Percentiles rank a stretch among this genome's conserved stretches.
These are phyloP conservation scores for Pyronema omphalodes DNA, from an alignment of 495 filamentous ascomycete species.

Conservation along the genomic window DNA sequence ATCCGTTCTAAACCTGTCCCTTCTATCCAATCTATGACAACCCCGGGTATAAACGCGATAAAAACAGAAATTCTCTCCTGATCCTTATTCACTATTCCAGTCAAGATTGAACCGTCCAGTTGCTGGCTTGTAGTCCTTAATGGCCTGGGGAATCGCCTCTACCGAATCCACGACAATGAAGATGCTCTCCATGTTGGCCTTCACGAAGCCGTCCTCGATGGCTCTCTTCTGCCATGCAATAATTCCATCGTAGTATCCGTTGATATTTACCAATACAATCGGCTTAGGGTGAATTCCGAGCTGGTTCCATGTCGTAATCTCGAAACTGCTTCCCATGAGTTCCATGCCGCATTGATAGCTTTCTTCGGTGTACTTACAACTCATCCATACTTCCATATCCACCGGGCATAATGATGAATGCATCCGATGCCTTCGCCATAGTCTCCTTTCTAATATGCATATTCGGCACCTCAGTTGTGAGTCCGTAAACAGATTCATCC, in stretches of 20 bases:
- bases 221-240: slow-evolving; percentile 64
- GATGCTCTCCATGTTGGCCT: slow-evolving; percentile 46
- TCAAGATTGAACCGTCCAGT: slow-evolving; percentile 57
- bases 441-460: slow-evolving; percentile 90
- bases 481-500: slow-evolving; percentile 52
- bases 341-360: too few relatives aligned
- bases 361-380: slow-evolving; percentile 26
- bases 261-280: slow-evolving; percentile 65
- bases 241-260: slow-evolving; percentile 81
- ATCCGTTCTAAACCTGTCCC: too few relatives aligned
- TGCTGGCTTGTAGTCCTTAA: slow-evolving; percentile 58
- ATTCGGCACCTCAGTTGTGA: slow-evolving; percentile 71
- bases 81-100: slow-evolving; percentile 44
- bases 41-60: too few relatives aligned
- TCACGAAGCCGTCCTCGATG: slow-evolving; percentile 60
- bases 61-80: neutral
- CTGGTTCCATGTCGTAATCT: slow-evolving; percentile 95
- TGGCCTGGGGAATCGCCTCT: slow-evolving; percentile 48
- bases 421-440: slow-evolving; percentile 80
- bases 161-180: slow-evolving; percentile 54
- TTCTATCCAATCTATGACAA: too few relatives aligned
- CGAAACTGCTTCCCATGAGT: slow-evolving; percentile 33
- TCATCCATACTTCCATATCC: slow-evolving; percentile 95
- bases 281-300: slow-evolving; percentile 75
- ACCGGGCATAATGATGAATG: slow-evolving; percentile 77